Base-by-base conservation (phyloP, 345 rosid genomes). In the Citrus hindsii region DNA sequence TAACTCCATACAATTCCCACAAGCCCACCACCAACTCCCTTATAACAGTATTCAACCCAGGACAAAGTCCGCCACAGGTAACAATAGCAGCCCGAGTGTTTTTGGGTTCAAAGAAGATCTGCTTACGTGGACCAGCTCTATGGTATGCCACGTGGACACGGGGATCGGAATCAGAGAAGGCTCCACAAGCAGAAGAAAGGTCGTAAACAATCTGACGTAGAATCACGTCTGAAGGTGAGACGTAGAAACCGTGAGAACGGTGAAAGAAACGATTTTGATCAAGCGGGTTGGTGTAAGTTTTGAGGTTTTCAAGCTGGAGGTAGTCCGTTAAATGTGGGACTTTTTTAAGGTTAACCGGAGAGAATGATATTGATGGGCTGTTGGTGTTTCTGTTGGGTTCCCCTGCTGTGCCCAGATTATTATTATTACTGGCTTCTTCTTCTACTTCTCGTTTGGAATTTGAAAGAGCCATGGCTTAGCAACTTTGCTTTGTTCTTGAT, bases 1-100 rank as follows among this genome's bases (percentile, higher is more conserved):
- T 87, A 40, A 93, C 94, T 0, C 96, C 99, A 77, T 95, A 93
- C 1, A 92, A 86, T 64, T 91, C 96, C 99, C 97, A 91, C 1
- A 95, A 85, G 53, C 93, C 98, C 38, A 90, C 90, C 67, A 93
- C 96, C 9, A 95, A 90, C 81, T 95, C 99, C 81, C 98, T 87
- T 25, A 93, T 83, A 74, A 93, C 98, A 3, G 97, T 93, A 85
- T 95, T 93, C 89, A 87, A 78, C 38, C 98, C 99, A 9, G 98
- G 99, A 74, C 99, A 95, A 27, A 95, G 84, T 22, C 99, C 99
- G 5, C 97, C 99, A 53, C 97, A 93, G 1, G 94, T 91, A 30
- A 95, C 98, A 28, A 92, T 92, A 12, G 93, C 96, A 4, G 86
- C 98, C 71, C 86, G 85, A 6, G 84, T 84, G 14, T 24, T 27